Evolutionary conservation across 257 asterid species (phyloP).

Genomic region (Orobanche coerulescens): DNA sequence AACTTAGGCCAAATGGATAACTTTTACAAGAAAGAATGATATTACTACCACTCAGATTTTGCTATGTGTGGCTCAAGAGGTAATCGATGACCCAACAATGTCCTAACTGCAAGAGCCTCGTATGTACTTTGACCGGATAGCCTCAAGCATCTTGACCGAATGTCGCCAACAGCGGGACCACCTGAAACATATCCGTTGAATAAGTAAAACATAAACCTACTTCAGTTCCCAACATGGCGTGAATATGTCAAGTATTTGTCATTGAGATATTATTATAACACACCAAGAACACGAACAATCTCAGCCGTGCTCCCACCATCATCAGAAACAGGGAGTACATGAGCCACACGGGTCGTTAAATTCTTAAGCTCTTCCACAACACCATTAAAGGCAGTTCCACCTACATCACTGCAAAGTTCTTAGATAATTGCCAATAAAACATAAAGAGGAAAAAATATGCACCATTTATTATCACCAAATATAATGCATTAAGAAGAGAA

Average conservation of each 20-base stretch:
- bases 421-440: neutral
- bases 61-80: constrained; percentile 76
- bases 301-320: constrained; percentile 99
- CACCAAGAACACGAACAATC: constrained; percentile 98
- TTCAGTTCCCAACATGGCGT: neutral
- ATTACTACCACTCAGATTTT: constrained; percentile 70
- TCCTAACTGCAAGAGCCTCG: constrained; percentile 90
- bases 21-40: constrained; percentile 14
- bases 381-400: constrained; percentile 98
- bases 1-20: neutral
- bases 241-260: too few species aligned
- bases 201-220: neutral
- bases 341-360: constrained; percentile 82
- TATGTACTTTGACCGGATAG: constrained; percentile 76
- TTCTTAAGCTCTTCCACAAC: constrained; percentile 92
- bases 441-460: too few species aligned
- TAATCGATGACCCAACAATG: constrained; percentile 82
- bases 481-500: neutral
- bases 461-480: neutral
- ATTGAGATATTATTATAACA: constrained; percentile 16
- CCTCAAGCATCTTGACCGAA: constrained; percentile 92
- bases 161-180: constrained; percentile 99
- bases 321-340: constrained; percentile 96
- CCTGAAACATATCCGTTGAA: constrained; percentile 39
- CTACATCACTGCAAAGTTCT: constrained; percentile 38